A percentile compares a stretch with the other conserved stretches of the same genome.
These are phyloP conservation scores for Erysimum pusillum DNA, from an alignment of 441 rosid species.

Conservation along the genomic window DNA sequence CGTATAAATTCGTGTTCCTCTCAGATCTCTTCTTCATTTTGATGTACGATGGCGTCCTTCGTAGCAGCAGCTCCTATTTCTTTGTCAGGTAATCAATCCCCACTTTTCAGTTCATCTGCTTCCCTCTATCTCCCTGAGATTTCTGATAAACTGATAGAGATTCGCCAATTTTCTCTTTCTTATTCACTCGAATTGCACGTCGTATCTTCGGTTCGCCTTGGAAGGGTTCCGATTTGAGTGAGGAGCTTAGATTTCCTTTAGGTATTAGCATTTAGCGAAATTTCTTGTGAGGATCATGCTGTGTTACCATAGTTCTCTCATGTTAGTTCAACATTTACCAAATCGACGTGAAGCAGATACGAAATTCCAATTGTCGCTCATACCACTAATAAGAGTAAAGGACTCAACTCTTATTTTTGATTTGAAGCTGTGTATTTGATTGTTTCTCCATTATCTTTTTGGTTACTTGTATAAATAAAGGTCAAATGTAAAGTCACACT, in stretches of 20 bases:
- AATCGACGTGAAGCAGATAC: not conserved
- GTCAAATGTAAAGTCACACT: not conserved
- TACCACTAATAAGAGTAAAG: not conserved
- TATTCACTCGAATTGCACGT: no score
- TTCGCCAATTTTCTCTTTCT: no score
- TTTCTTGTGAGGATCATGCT: not conserved
- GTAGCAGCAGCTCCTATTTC: not conserved
- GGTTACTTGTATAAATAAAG: not conserved
- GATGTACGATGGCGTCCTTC: conserved; percentile 24
- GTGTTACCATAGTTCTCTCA: not conserved
- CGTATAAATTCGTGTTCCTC: not conserved
- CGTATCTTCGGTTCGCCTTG: no score
- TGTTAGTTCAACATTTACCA: not conserved
- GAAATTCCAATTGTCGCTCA: not conserved
- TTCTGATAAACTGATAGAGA: no score
- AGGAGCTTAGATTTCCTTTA: not conserved
- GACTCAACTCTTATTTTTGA: not conserved
- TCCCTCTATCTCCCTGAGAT: not conserved
- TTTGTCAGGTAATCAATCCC: conserved; percentile 21
- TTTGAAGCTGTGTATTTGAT: not conserved
- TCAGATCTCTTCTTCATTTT: conserved; percentile 19
- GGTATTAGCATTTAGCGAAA: not conserved
- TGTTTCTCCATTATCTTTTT: not conserved
- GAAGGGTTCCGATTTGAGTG: no score
- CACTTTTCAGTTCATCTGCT: not conserved